Evolutionary conservation across 176 grass and related monocot species (phyloP), one percentile per base, ranked within the genome.

Genomic region (Hsuehochloa calcarea): DNA sequence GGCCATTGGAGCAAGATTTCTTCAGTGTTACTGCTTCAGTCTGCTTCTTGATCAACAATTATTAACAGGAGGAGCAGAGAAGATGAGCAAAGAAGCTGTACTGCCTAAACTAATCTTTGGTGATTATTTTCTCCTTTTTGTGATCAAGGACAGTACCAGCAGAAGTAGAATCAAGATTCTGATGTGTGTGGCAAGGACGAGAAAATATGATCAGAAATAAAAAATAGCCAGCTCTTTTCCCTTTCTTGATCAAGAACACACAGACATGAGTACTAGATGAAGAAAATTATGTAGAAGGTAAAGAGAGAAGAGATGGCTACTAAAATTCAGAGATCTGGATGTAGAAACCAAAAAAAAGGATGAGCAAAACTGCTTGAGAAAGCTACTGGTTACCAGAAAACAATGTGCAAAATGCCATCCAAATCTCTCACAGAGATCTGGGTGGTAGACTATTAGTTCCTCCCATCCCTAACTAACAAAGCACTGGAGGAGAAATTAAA

Each of bases 1-100:
- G 4, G 79, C 80, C 89, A 90, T 90, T 90, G 84, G 49, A 55
- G 26, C 9, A 82, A 5, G 65, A 65, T 68, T 29, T 22, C 54
- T 63, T 62, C 17, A 63, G 25, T 45, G 55, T 10, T 5, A 31
- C 68, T 13, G 27, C 70, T 20, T 38, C 22, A 26, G 12, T 64
- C 12, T 7, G 61, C 26, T 69, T 58, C 35, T 56, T 47, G 45
- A 86, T 85, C 56, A 38, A 34, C 35, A 58, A 40, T 16, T 52
- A 74, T 15, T 20, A 17, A 13, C 10, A 17, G 7, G 27, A 41
- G 54, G 11, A 72, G 6, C 25, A 68, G 47, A 85, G 25, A 26
- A 81, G 71, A 34, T 5, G 65, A 35, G 3, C 15, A 4, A 7
- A 26, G 64, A 65, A 90, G 22, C 20, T 72, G 55, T 23, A 55